Evolutionary conservation across 176 grass and related monocot genomes (phyloP).

Genomic region (Rhynchospora pubera): DNA sequence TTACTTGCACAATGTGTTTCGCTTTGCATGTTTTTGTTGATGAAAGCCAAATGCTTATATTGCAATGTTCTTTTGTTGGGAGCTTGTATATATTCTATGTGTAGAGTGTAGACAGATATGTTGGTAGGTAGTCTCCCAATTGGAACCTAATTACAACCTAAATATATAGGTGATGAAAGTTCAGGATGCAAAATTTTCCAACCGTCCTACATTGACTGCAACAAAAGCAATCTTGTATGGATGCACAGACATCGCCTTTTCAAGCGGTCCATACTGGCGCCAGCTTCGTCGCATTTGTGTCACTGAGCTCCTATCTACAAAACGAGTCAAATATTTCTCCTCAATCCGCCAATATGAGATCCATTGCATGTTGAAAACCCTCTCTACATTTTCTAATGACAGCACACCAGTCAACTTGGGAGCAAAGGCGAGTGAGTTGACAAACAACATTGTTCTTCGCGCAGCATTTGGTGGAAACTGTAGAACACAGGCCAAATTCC

Average conservation of each 20-base stretch:
- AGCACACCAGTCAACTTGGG: not conserved
- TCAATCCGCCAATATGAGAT: constrained; percentile 26
- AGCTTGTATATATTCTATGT: too few relatives aligned
- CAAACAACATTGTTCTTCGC: constrained; percentile 20
- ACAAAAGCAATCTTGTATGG: constrained; percentile 6
- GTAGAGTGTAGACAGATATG: not conserved
- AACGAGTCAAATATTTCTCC: constrained; percentile 29
- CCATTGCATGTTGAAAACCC: not conserved
- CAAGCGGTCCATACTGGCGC: constrained; percentile 30
- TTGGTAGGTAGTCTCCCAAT: not conserved
- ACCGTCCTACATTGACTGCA: constrained; percentile 16
- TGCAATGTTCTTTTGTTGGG: too few relatives aligned
- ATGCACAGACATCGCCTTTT: constrained; percentile 26
- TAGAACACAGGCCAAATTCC: constrained; percentile 20
- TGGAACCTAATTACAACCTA: not conserved
- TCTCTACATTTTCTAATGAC: not conserved
- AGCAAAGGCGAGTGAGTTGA: not conserved
- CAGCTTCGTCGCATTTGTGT: constrained; percentile 38
- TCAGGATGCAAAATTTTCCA: constrained; percentile 24
- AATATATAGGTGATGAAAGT: constrained; percentile 22
- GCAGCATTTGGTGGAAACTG: constrained; percentile 36
- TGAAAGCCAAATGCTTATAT: too few relatives aligned
- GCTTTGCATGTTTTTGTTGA: too few relatives aligned
- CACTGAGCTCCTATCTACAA: constrained; percentile 26
- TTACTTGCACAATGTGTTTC: too few relatives aligned